Evolutionary conservation across 2,329 filamentous ascomycete genomes (phyloP), one percentile per base, ranked within the genome.

Genomic region (Coniochaeta pulveracea): DNA sequence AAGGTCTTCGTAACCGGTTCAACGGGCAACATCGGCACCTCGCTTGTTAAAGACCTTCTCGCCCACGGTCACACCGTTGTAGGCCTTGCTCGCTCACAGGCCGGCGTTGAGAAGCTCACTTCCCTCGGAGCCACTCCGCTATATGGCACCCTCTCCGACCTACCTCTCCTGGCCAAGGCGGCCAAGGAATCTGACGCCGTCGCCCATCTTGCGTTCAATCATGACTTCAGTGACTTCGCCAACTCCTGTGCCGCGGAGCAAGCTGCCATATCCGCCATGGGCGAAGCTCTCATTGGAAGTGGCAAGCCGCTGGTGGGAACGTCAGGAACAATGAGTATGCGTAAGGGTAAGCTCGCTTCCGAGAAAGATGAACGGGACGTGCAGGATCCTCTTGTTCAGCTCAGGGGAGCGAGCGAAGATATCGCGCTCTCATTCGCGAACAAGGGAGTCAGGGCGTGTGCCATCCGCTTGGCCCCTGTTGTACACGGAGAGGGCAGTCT

Each of bases 1-100:
- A 48, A 40, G 12, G 47, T 58, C 37, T 61, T 60, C 41, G 49
- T 63, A 29, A 64, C 61, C 6, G 62, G 62, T 25, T 52, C 58
- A 5, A 55, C 58, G 6, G 61, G 61, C 42, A 63, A 57, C 37
- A 49, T 65, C 35, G 62, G 62, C 41, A 42, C 45, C 14, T 48
- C 52, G 6, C 48, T 63, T 10, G 49, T 56, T 15, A 36, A 56
- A 32, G 54, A 58, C 21, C 54, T 64, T 10, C 43, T 63, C 10
- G 17, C 40, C 4, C 39, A 47, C 17, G 61, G 60, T 27, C 57
- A 64, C 39, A 44, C 39, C 4, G 59, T 66, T 19, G 42, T 57
- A 10, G 62, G 54, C 6, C 55, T 64, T 29, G 48, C 56, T 10
- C 61, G 60, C 30, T 52, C 40, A 11, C 51, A 56, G 6, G 39